phyloP scores from a whole-genome alignment of 2,329 filamentous ascomycete genomes.

The Aspergillus neotritici region DNA sequence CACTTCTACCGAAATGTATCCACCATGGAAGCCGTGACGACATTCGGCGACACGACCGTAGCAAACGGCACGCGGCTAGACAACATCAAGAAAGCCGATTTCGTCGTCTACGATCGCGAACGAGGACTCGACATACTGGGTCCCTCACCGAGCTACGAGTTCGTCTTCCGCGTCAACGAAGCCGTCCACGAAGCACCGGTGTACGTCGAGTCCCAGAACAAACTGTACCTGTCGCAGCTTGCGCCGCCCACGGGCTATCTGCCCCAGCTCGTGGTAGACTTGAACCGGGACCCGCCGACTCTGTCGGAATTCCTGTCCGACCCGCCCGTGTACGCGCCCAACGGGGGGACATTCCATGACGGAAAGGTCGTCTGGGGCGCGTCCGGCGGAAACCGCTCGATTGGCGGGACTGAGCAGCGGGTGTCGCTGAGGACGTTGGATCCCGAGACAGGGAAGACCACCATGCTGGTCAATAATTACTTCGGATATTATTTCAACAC shows the following conservation, averaged over 20 bases:
- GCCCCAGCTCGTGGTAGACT: slow-evolving; percentile 36
- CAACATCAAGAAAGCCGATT: slow-evolving; percentile 30
- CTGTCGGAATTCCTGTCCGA: slow-evolving; percentile 36
- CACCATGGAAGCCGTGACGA: slow-evolving; percentile 17
- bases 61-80: slow-evolving; percentile 28
- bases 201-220: slow-evolving; percentile 37
- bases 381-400: slow-evolving; percentile 33
- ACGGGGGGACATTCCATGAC: slow-evolving; percentile 38
- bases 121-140: slow-evolving; percentile 35
- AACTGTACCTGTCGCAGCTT: slow-evolving; percentile 37
- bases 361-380: slow-evolving; percentile 38
- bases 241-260: slow-evolving; percentile 33
- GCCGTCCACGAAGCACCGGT: slow-evolving; percentile 42
- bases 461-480: slow-evolving; percentile 43
- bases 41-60: slow-evolving; percentile 29
- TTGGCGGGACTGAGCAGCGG: slow-evolving; percentile 35
- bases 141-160: slow-evolving; percentile 31
- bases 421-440: slow-evolving; percentile 42
- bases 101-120: slow-evolving; percentile 36
- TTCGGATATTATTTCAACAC: slow-evolving; percentile 33
- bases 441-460: slow-evolving; percentile 39
- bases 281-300: slow-evolving; percentile 40
- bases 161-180: slow-evolving; percentile 33
- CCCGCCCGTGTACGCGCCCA: slow-evolving; percentile 42
- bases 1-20: slow-evolving; percentile 34